phyloP scores from a whole-genome alignment of 805 yeast genomes.

The Sporopachydermia quercuum region DNA sequence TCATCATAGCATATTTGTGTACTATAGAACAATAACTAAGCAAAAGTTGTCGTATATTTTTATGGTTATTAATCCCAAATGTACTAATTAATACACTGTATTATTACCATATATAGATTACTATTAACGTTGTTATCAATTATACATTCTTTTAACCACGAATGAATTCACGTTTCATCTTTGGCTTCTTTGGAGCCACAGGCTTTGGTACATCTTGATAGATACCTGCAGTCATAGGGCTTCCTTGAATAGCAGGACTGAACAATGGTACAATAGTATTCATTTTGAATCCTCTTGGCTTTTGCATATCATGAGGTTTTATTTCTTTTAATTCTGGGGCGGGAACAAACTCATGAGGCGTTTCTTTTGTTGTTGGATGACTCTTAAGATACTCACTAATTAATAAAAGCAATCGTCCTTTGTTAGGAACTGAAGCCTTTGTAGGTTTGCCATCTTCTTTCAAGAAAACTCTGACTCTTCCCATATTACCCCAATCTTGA shows the following conservation, averaged over 20 bases:
- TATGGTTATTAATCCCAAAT: too few species aligned
- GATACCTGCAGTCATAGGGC: conserved; percentile 63
- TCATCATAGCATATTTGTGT: too few species aligned
- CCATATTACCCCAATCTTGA: conserved; percentile 94
- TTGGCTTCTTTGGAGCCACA: conserved; percentile 1
- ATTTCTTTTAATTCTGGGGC: conserved; percentile 42
- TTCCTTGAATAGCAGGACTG: conserved; percentile 65
- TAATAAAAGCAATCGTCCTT: conserved; percentile 48
- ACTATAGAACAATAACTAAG: too few species aligned
- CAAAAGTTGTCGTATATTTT: too few species aligned
- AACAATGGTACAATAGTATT: conserved; percentile 81
- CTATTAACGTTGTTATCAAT: too few species aligned
- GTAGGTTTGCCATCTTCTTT: conserved; percentile 34
- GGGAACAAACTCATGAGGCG: conserved; percentile 48
- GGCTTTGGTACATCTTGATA: conserved; percentile 29
- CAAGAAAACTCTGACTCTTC: conserved; percentile 72
- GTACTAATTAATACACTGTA: too few species aligned
- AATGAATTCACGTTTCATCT: background rate
- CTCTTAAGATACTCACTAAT: conserved; percentile 45
- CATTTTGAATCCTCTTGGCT: conserved; percentile 76
- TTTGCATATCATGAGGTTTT: background rate
- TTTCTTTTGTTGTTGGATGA: conserved; percentile 54
- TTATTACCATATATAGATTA: too few species aligned
- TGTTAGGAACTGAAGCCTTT: conserved; percentile 23
- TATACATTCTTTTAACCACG: too few species aligned